phyloP scores from a whole-genome alignment of 1,139 yeast genomes.

The Debaryomyces coudertii region DNA sequence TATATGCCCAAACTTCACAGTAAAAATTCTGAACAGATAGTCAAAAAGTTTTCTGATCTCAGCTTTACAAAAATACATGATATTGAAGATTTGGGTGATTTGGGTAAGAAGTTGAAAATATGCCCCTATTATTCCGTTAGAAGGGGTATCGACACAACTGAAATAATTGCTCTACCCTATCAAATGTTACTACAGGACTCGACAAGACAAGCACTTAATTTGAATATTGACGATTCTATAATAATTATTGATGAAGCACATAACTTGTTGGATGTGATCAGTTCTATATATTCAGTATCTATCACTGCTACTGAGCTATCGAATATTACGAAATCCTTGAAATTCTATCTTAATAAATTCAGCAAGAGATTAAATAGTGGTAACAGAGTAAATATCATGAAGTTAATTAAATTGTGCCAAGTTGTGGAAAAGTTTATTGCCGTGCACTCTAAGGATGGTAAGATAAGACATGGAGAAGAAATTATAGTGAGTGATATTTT shows the following conservation, averaged over 20 bases:
- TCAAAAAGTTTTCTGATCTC: constrained; percentile 58
- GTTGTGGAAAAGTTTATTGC: constrained; percentile 52
- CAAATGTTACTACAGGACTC: constrained; percentile 71
- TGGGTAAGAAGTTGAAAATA: constrained; percentile 59
- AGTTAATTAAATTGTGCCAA: constrained; percentile 60
- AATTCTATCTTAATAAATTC: constrained; percentile 62
- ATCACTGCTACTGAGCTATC: constrained; percentile 55
- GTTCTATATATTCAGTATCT: constrained; percentile 66
- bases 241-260: constrained; percentile 94
- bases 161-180: constrained; percentile 83
- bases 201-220: constrained; percentile 61
- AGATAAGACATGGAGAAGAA: constrained; percentile 54
- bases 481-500: constrained; percentile 59
- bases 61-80: constrained; percentile 69
- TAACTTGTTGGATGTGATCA: constrained; percentile 77
- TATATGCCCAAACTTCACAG: constrained; percentile 46
- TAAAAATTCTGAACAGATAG: constrained; percentile 30
- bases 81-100: constrained; percentile 72
- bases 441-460: constrained; percentile 22
- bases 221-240: constrained; percentile 64
- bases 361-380: constrained; percentile 66
- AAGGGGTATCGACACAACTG: constrained; percentile 58
- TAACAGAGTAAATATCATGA: constrained; percentile 70
- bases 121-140: constrained; percentile 88
- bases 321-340: constrained; percentile 48